Base-by-base conservation (phyloP, 2,329 filamentous ascomycete species). In the Xylariaceae sp. region DNA sequence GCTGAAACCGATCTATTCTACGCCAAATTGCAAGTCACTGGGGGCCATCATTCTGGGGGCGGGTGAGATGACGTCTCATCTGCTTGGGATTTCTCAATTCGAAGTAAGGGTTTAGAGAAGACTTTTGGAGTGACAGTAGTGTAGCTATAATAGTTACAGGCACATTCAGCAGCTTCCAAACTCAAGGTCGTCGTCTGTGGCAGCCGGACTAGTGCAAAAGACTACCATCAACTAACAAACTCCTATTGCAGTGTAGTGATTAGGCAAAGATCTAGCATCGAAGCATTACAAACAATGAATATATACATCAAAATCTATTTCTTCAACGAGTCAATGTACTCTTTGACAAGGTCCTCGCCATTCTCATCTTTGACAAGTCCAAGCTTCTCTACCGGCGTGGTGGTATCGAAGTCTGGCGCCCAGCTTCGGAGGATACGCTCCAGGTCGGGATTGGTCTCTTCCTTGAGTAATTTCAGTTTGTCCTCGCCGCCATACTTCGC, bases 401-500 rank as follows among this genome's bases (percentile, higher is more conserved):
- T 67, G 39, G 77, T 76, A 58, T 83, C 78, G 58, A 83, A 77
- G 48, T 76, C 74, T 51, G 75, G 73, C 11, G 79, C 75, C 82
- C 82, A 85, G 52, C 78, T 80, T 55, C 79, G 72, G 63, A 85
- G 65, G 50, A 85, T 81, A 55, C 71, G 69, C 66, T 82, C 80
- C 51, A 79, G 68, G 19, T 68, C 75, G 30, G 72, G 71, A 57
- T 81, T 75, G 50, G 72, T 75, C 64, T 76, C 75, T 64, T 85
- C 81, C 58, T 68, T 72, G 15, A 85, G 66, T 12, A 78, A 66
- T 47, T 66, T 66, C 58, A 82, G 60, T 61, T 72, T 76, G 44
- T 83, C 76, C 63, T 74, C 69, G 1, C 81, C 81, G 10, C 77
- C 81, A 40, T 80, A 70, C 57, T 72, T 73, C 44, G 72, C 75